phyloP scores from a whole-genome alignment of 2,329 filamentous ascomycete genomes.

The Pyrenophora tritici-repentis region DNA sequence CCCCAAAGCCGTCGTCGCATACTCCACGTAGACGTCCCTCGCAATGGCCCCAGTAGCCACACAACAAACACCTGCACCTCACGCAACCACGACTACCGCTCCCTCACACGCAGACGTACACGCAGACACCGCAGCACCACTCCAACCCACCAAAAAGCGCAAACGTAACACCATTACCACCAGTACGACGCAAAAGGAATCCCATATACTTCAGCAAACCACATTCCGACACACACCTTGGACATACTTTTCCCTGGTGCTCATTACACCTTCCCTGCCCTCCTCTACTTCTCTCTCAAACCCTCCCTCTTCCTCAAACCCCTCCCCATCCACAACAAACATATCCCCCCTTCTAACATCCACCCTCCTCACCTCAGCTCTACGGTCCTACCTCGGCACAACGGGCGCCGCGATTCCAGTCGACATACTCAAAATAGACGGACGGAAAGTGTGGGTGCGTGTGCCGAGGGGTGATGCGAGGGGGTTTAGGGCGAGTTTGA shows the following conservation, averaged over 20 bases:
- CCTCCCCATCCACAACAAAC: neutral
- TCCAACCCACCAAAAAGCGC: constrained; percentile 8
- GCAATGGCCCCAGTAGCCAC: neutral
- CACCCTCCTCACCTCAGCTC: constrained; percentile 65
- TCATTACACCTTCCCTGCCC: constrained; percentile 28
- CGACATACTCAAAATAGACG: constrained; percentile 65
- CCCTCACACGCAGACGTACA: neutral
- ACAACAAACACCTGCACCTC: no score
- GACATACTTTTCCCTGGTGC: constrained; percentile 51
- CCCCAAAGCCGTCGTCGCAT: no score
- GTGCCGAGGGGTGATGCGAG: constrained; percentile 34
- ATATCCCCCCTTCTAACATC: constrained; percentile 65
- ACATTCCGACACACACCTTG: constrained; percentile 48
- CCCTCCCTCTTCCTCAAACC: neutral
- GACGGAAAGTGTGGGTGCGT: constrained; percentile 28
- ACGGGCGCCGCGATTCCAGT: constrained; percentile 69
- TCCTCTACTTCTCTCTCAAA: neutral
- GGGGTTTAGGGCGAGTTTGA: constrained; percentile 29
- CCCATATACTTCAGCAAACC: constrained; percentile 37
- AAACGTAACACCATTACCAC: constrained; percentile 24
- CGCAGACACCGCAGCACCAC: neutral
- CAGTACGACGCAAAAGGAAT: neutral
- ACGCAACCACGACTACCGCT: neutral
- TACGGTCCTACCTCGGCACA: constrained; percentile 71
- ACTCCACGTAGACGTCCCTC: no score